A percentile compares a stretch with the other conserved stretches of the same genome.
Conservation (phyloP, 192 early-diverging fungal genomes). For the Chytriomyces sp. region DNA sequence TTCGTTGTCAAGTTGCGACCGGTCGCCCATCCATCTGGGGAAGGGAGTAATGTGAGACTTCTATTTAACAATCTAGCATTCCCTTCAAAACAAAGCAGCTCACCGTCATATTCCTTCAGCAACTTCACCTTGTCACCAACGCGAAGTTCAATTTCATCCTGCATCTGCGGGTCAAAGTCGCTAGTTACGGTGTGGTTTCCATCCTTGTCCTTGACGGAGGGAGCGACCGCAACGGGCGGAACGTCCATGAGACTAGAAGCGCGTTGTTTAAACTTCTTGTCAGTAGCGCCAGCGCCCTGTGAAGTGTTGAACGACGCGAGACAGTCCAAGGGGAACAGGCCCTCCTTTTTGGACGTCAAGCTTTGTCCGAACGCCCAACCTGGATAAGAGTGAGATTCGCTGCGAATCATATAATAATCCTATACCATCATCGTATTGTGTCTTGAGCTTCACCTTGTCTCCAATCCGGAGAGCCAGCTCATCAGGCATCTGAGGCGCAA, state of each 20-base stretch:
- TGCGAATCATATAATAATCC: no score
- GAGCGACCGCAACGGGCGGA: not conserved
- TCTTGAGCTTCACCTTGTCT: constrained; percentile 17
- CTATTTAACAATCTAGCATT: no score
- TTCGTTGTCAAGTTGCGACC: constrained; percentile 53
- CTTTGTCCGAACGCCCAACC: constrained; percentile 13
- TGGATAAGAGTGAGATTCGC: no score
- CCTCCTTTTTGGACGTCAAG: constrained; percentile 10
- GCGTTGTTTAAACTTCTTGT: constrained; percentile 15
- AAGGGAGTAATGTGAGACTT: constrained; percentile 25
- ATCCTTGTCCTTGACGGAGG: not conserved
- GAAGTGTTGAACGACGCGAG: not conserved
- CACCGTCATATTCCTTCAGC: constrained; percentile 2
- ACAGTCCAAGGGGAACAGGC: constrained; percentile 12
- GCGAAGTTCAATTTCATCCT: constrained; percentile 23
- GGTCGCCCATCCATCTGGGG: constrained; percentile 50
- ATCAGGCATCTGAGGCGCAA: constrained; percentile 18
- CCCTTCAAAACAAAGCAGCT: no score
- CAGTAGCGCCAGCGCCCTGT: not conserved
- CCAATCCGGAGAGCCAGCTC: constrained; percentile 23
- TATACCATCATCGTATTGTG: constrained; percentile 19
- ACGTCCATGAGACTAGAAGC: constrained; percentile 6
- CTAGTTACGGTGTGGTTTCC: not conserved
- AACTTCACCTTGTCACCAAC: constrained; percentile 11
- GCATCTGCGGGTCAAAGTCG: constrained; percentile 13